Evolutionary conservation across 352 stramenopile species (phyloP), one percentile per base, ranked within the genome.

Genomic region (Phytophthora sansomeana): DNA sequence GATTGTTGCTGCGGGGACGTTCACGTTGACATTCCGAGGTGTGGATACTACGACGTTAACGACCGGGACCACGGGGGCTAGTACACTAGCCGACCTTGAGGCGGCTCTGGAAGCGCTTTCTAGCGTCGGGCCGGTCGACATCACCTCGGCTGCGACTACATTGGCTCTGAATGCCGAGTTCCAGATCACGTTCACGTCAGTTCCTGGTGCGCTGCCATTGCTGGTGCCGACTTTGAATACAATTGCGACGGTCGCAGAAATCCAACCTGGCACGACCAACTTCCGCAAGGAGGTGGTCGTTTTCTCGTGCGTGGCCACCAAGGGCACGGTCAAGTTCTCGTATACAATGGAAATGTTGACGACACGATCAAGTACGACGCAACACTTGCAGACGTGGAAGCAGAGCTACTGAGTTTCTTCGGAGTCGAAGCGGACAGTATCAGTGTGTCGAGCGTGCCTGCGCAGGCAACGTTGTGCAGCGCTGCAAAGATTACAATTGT

Each of bases 281-380:
- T 93, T 83, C 54, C 78, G 80, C 11, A 93, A 93, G 58, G 80
- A 91, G 56, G 66, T 89, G 21, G 32, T 83, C 1, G 77, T 91
- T 9, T 89, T 93, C 50, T 70, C 66, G 16, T 91, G 84, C 44
- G 29, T 65, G 2, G 81, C 78, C 5, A 69, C 58, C 0, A 42
- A 65, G 1, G 79, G 75, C 0, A 61, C 32, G 1, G 77, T 93
- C 14, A 58, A 9, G 8, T 85, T 93, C 19, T 52, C 56, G 0
- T 72, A 63, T 19, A n/a, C n/a, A 73, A 70, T 0, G n/a, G 35
- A 0, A 28, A 38, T 0, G 41, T 44, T 13, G 29, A 83, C 10
- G 57, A 67, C 4, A 76, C 78, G 32, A 43, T 43, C 36, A 63
- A 57, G n/a, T 67, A 43, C 53, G 30, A 66, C 24, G 69, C 73